A percentile compares a stretch with the other conserved stretches of the same genome.
phyloP scores from a whole-genome alignment of 768 basidiomycete genomes.

The Tephrocybe sp. region DNA sequence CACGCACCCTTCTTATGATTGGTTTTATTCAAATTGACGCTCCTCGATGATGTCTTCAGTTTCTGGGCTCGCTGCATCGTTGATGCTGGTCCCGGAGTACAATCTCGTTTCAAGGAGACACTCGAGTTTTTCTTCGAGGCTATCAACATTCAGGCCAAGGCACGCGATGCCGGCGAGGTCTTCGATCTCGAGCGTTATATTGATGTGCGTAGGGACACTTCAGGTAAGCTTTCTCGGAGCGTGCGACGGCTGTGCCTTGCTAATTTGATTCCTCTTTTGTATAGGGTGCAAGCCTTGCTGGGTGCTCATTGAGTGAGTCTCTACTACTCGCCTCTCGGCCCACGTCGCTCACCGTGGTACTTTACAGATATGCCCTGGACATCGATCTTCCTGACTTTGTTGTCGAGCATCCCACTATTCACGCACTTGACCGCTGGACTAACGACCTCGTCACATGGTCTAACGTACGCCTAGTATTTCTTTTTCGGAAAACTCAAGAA shows the following conservation, averaged over 20 bases:
- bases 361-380: constrained; percentile 55
- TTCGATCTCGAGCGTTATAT: constrained; percentile 78
- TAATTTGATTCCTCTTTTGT: constrained; percentile 4
- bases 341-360: neutral
- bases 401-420: constrained; percentile 62
- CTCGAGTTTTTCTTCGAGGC: constrained; percentile 70
- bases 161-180: constrained; percentile 51
- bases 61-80: constrained; percentile 67
- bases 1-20: constrained; percentile 11
- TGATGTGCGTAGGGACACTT: constrained; percentile 69
- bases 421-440: constrained; percentile 60
- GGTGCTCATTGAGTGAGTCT: constrained; percentile 66
- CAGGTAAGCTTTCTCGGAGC: constrained; percentile 38
- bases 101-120: constrained; percentile 71
- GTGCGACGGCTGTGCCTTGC: neutral
- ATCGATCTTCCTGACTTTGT: constrained; percentile 74
- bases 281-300: constrained; percentile 70
- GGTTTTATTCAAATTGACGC: neutral
- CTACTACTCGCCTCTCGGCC: neutral
- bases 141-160: constrained; percentile 59
- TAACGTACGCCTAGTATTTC: constrained; percentile 62
- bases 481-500: neutral
- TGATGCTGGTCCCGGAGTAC: constrained; percentile 55
- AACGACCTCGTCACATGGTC: constrained; percentile 87
- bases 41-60: constrained; percentile 36